A percentile compares a stretch with the other conserved stretches of the same genome.
phyloP scores from a whole-genome alignment of 2,329 filamentous ascomycete genomes.

The Neurospora sp. region DNA sequence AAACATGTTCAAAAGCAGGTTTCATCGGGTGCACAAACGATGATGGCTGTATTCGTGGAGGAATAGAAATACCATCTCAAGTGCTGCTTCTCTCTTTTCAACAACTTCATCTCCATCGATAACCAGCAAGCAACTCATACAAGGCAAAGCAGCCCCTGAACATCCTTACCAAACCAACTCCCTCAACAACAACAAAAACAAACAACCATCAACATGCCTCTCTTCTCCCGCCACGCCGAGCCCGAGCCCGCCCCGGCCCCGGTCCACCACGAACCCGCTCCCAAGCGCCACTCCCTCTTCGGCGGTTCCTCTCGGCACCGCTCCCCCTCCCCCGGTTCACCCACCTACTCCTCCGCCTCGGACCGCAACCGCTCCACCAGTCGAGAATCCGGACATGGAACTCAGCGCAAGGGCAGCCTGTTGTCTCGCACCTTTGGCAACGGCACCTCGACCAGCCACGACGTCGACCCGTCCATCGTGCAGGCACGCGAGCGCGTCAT shows the following conservation, averaged over 20 bases:
- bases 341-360: conserved; percentile 17
- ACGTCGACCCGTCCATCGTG: conserved; percentile 51
- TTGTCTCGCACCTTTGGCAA: conserved; percentile 34
- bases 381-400: conserved; percentile 13
- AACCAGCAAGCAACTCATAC: not conserved
- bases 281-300: conserved; percentile 27
- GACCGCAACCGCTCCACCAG: conserved; percentile 17
- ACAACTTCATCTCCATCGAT: not conserved
- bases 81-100: not conserved
- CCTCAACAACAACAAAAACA: conserved; percentile 1
- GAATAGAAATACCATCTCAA: not conserved
- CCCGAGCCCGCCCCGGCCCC: conserved; percentile 23
- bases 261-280: conserved; percentile 16
- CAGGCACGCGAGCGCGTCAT: conserved; percentile 52
- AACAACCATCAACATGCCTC: conserved; percentile 20
- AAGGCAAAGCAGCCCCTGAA: not conserved
- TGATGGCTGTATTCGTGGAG: not conserved
- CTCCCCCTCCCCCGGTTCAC: conserved; percentile 18
- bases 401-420: conserved; percentile 25
- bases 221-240: conserved; percentile 24
- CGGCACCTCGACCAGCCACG: conserved; percentile 30
- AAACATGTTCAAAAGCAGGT: conserved; percentile 9
- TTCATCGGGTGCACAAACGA: conserved; percentile 2
- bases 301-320: conserved; percentile 14
- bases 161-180: not conserved